Conservation (phyloP, 1,284 basidiomycete species). For the Phlebopus sp. region DNA sequence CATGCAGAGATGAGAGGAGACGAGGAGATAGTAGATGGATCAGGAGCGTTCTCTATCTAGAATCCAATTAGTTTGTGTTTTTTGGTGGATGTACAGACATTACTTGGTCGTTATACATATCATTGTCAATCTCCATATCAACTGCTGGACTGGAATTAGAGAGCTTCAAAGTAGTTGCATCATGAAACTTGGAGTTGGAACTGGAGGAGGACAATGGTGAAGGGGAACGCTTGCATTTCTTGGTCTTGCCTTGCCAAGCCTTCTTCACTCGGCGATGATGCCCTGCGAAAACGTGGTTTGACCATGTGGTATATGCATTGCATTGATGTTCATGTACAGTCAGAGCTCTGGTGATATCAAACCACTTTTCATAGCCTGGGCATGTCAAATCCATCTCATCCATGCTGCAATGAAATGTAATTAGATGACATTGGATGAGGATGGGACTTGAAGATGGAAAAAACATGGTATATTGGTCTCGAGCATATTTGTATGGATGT, state of each 20-base stretch:
- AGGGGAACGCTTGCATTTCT: neutral
- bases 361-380: neutral
- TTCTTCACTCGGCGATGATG: neutral
- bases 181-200: neutral
- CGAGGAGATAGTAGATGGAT: neutral
- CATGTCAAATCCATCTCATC: neutral
- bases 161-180: no score
- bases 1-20: neutral
- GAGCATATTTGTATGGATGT: neutral
- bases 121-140: neutral
- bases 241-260: neutral
- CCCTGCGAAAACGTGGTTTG: neutral
- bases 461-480: neutral
- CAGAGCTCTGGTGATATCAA: neutral
- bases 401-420: neutral
- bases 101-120: no score
- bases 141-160: neutral
- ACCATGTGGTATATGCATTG: neutral
- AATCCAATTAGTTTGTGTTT: neutral
- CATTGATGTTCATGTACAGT: neutral
- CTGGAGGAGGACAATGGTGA: neutral
- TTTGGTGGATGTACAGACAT: neutral
- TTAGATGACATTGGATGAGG: neutral
- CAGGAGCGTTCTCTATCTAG: neutral
- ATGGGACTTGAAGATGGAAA: neutral